Percentiles rank a stretch among this genome's conserved stretches.
Evolutionary conservation across 2,329 filamentous ascomycete genomes (phyloP).

Genomic region (Claviceps maximensis): DNA sequence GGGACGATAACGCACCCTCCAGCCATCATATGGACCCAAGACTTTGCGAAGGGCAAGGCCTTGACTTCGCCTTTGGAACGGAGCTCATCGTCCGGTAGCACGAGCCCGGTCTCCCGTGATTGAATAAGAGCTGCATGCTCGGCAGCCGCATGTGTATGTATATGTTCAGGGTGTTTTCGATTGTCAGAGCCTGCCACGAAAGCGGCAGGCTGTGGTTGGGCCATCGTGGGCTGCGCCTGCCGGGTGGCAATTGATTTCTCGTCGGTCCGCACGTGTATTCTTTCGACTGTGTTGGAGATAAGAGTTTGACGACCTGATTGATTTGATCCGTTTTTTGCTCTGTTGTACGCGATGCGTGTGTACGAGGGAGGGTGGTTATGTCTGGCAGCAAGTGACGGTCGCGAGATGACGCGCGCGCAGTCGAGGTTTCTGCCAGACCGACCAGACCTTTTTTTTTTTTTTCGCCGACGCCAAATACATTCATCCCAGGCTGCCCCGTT

Average conservation of each 20-base stretch:
- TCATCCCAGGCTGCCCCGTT: too few species aligned
- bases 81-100: conserved; percentile 30
- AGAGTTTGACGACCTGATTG: neutral
- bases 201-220: conserved; percentile 16
- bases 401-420: neutral
- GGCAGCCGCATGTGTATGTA: conserved; percentile 16
- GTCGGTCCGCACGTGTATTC: neutral
- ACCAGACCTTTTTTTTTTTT: neutral
- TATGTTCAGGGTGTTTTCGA: conserved; percentile 16
- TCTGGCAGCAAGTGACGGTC: neutral
- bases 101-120: conserved; percentile 49
- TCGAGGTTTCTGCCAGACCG: neutral
- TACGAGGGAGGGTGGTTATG: neutral
- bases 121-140: conserved; percentile 34
- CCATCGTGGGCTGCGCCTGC: conserved; percentile 14
- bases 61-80: conserved; percentile 21
- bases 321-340: neutral
- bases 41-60: conserved; percentile 49
- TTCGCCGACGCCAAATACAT: neutral
- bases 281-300: neutral
- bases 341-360: neutral
- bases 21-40: conserved; percentile 85
- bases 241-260: neutral
- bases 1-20: conserved; percentile 54
- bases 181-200: conserved; percentile 21